Evolutionary conservation across 1,284 basidiomycete species (phyloP), one percentile per base, ranked within the genome.

Genomic region (Phlebopus sp.): DNA sequence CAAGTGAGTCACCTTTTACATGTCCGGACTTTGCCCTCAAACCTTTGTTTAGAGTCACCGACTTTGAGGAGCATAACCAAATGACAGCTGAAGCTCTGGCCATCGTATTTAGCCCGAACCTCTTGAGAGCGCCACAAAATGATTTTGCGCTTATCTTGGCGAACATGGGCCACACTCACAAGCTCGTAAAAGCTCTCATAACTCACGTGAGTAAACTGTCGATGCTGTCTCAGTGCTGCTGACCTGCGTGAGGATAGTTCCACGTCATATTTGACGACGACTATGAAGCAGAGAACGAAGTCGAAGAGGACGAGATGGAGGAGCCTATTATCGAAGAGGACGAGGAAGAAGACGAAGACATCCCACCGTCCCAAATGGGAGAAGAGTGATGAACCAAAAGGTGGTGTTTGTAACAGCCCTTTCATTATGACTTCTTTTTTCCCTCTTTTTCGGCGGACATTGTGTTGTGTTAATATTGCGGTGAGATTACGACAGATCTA

Each of bases 81-180:
- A 92, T 92, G 90, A 89, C 85, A 2, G 82, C 87, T 0, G 84
- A 89, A 55, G 84, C 86, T 5, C 72, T 92, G 3, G 84, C 90
- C 0, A 90, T 90, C 40, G 86, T 91, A 18, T 90, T 91, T 65
- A 87, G 86, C 51, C 89, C 88, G 2, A 90, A 89, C 57, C 67
- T 92, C 46, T 64, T 84, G 43, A 79, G 82, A 29, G 81, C 82
- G 2, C 84, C 82, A 13, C 79, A 82, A 58, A 86, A 86, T 54
- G 84, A 89, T 57, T 83, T 89, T 63, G 78, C 76, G 9, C 73
- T 84, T 63, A 83, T 87, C 57, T 75, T 92, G 56, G 76, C 81
- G 49, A 89, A 91, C 56, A 89, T 91, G 84, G 83, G 80, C 13
- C 72, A 82, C 46, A 82, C 84, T 3, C 81, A 86, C 53, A 83